A percentile compares a stretch with the other conserved stretches of the same genome.
These are phyloP conservation scores for Barnettozyma wickerhamii DNA, from an alignment of 805 yeast genomes.

Conservation along the genomic window DNA sequence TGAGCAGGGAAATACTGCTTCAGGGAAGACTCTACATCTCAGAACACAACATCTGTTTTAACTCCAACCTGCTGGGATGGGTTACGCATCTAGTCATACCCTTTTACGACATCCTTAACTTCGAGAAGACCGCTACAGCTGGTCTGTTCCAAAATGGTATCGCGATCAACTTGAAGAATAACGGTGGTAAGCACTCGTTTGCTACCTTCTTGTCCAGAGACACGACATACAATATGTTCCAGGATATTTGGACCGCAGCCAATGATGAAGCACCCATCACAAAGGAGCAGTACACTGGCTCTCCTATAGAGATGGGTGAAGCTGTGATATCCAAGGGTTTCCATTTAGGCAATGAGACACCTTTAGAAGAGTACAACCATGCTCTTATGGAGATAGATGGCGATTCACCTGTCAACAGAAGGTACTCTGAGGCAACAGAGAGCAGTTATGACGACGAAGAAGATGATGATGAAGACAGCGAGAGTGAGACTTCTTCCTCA, in stretches of 20 bases:
- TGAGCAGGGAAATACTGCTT: conserved; percentile 77
- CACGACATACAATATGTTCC: conserved; percentile 61
- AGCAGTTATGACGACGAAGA: conserved; percentile 20
- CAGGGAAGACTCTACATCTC: conserved; percentile 87
- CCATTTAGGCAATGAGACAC: conserved; percentile 12
- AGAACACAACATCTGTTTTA: conserved; percentile 76
- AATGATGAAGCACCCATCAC: conserved; percentile 9
- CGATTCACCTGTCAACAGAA: conserved; percentile 23
- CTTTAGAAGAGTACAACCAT: conserved; percentile 26
- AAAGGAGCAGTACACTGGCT: not conserved
- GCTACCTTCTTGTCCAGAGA: conserved; percentile 88
- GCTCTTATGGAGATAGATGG: conserved; percentile 44
- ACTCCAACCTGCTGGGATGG: conserved; percentile 87
- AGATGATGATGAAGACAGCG: conserved; percentile 22
- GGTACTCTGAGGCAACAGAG: conserved; percentile 14
- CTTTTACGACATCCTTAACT: conserved; percentile 59
- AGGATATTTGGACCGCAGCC: conserved; percentile 20
- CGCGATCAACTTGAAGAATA: conserved; percentile 25
- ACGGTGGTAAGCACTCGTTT: conserved; percentile 61
- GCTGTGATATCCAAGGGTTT: conserved; percentile 17
- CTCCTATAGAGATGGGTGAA: conserved; percentile 4
- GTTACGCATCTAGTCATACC: conserved; percentile 75
- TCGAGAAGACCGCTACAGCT: conserved; percentile 82
- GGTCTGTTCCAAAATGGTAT: conserved; percentile 92
- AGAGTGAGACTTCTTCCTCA: conserved; percentile 12